Evolutionary conservation across 495 filamentous ascomycete genomes (phyloP).

Genomic region (Immersiella caudata): DNA sequence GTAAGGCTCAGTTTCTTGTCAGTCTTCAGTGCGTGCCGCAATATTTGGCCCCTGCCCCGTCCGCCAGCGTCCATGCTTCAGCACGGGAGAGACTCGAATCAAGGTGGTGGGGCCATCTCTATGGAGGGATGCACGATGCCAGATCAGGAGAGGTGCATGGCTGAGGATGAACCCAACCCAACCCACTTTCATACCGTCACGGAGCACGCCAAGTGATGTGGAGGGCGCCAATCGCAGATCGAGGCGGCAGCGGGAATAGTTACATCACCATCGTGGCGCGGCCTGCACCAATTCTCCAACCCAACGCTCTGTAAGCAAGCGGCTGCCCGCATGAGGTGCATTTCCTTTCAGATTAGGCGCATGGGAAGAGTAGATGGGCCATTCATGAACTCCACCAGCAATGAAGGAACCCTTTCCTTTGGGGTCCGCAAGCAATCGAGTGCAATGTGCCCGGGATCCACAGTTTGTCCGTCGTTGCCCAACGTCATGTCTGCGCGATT

Average conservation of each 20-base stretch:
- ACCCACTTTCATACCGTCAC: not conserved
- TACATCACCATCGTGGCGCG: conserved; percentile 14
- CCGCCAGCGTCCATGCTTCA: not conserved
- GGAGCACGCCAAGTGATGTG: not conserved
- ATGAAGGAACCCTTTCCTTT: not conserved
- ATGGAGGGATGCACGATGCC: not conserved
- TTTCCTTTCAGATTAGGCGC: conserved; percentile 3
- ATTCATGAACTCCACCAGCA: not conserved
- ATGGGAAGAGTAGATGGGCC: not conserved
- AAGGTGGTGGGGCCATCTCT: not conserved
- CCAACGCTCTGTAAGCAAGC: not conserved
- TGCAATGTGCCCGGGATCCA: not conserved
- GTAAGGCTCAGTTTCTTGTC: not conserved
- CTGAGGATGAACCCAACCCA: conserved; percentile 3
- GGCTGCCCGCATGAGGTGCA: conserved; percentile 6
- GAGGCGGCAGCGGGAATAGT: conserved; percentile 3
- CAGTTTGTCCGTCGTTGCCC: not conserved
- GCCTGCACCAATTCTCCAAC: not conserved
- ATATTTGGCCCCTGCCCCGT: not conserved
- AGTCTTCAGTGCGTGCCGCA: not conserved
- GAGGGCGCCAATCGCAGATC: conserved; percentile 7
- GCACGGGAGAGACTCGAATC: not conserved
- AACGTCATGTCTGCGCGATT: not conserved
- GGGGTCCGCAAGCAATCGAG: not conserved
- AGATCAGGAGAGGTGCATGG: not conserved